Evolutionary conservation across 75 land plant species (phyloP).

Genomic region (Pinus albicaulis): DNA sequence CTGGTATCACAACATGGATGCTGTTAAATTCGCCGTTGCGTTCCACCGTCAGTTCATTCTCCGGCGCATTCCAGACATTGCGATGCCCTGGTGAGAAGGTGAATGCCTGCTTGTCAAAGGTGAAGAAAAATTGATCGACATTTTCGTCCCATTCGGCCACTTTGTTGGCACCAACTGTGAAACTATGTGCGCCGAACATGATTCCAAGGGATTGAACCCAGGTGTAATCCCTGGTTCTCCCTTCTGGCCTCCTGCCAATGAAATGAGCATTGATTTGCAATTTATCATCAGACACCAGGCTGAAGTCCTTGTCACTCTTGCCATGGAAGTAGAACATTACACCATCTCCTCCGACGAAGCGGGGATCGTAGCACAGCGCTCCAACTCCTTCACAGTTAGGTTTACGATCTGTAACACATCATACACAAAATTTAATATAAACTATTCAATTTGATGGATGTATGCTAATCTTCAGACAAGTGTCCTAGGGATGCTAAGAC

Average conservation of each 20-base stretch:
- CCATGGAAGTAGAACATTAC: slow-evolving; percentile 79
- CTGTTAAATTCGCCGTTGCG: slow-evolving; percentile 17
- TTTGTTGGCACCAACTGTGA: slow-evolving; percentile 25
- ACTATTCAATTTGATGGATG: neutral
- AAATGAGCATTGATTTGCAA: slow-evolving; percentile 71
- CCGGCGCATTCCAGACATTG: slow-evolving; percentile 16
- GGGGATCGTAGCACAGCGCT: slow-evolving; percentile 60
- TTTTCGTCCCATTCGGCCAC: slow-evolving; percentile 23
- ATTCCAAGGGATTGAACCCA: slow-evolving; percentile 46
- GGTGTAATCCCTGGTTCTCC: slow-evolving; percentile 39
- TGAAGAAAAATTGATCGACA: slow-evolving; percentile 23
- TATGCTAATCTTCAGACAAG: neutral
- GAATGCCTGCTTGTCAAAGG: slow-evolving; percentile 14
- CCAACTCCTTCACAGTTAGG: slow-evolving; percentile 38
- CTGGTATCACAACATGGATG: slow-evolving; percentile 11
- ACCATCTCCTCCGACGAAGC: slow-evolving; percentile 75
- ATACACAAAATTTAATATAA: neutral
- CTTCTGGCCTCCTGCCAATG: slow-evolving; percentile 32
- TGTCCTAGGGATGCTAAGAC: neutral
- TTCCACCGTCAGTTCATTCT: slow-evolving; percentile 16
- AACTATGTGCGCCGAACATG: slow-evolving; percentile 23
- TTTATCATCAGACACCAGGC: slow-evolving; percentile 49
- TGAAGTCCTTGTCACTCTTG: slow-evolving; percentile 34
- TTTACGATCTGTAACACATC: slow-evolving; percentile 11
- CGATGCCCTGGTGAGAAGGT: slow-evolving; percentile 10